Conservation (phyloP, 495 filamentous ascomycete genomes). For the Penicillium soppii region DNA sequence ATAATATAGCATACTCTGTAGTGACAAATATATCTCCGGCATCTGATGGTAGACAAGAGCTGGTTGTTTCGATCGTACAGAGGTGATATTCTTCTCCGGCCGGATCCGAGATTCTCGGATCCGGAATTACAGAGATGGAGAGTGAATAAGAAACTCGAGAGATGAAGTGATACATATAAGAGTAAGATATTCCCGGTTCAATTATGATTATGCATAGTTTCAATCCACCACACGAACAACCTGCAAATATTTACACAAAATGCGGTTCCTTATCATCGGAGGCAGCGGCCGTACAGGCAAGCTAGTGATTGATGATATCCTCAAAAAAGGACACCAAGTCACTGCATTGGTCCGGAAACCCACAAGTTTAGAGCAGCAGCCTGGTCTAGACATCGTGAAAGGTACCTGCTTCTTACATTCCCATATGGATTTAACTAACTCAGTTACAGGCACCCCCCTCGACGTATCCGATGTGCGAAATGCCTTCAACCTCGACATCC, state of each 20-base stretch:
- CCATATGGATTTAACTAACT: not conserved
- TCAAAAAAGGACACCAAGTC: constrained; percentile 21
- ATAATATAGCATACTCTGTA: too few relatives aligned
- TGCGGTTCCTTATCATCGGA: constrained; percentile 45
- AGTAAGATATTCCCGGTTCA: not conserved
- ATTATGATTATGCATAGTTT: too few relatives aligned
- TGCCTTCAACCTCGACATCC: constrained; percentile 29
- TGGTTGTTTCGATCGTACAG: too few relatives aligned
- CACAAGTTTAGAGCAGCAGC: constrained; percentile 3
- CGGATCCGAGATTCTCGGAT: not conserved
- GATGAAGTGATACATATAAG: too few relatives aligned
- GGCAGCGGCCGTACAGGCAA: constrained; percentile 43
- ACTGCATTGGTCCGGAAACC: constrained; percentile 24
- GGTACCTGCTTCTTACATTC: constrained; percentile 9
- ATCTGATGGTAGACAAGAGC: not conserved
- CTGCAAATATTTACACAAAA: too few relatives aligned
- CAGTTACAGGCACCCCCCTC: constrained; percentile 35
- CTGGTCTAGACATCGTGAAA: constrained; percentile 20
- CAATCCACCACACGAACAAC: too few relatives aligned
- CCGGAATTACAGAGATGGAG: too few relatives aligned
- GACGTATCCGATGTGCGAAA: constrained; percentile 34
- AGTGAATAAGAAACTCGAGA: too few relatives aligned
- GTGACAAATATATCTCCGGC: too few relatives aligned
- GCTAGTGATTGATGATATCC: constrained; percentile 36
- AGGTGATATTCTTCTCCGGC: not conserved